Evolutionary conservation across 129 eudicot genomes (phyloP), one percentile per base, ranked within the genome.

Genomic region (Chrysanthemum seticuspe): DNA sequence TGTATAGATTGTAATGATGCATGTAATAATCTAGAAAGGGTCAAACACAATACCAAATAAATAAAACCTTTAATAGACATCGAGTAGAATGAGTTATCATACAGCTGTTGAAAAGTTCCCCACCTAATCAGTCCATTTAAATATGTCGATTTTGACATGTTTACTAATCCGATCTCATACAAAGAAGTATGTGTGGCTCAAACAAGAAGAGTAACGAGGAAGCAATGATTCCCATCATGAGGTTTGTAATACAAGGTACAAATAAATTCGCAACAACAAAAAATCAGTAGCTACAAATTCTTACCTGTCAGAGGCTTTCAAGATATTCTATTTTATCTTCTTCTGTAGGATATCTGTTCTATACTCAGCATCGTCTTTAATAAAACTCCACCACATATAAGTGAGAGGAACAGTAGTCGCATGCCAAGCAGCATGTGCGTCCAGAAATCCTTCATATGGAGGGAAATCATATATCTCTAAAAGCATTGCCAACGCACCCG

Each of bases 391-490:
- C 98, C 98, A 93, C 45, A 86, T 8, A 75, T 84, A 88, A 15
- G 97, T 90, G 36, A 93, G 88, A 36, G 98, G 97, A 63, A 93
- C 56, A 0, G 95, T 87, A 29, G 91, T 80, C 15, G 97, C 98
- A 79, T 93, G 98, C 97, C 96, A 90, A 44, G 82, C 80, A 11
- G 98, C 96, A 68, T 87, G 97, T 29, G 97, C 98, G 47, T 93
- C 97, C 18, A 93, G 56, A 51, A 82, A 81, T 44, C 97, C 98
- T 81, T 82, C 62, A 57, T 85, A 90, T 47, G 97, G 97, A 67
- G 98, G 96, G 58, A 90, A 93, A 78, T 93, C 98, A 19, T 76
- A 88, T 56, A 93, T 79, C 75, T 89, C 96, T 13, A 90, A 75
- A 13, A 93, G 87, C 96, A 90, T 87, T 0, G 95, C 96, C 3